Evolutionary conservation across 345 rosid genomes (phyloP).

Genomic region (Crucihimalaya himalaica): DNA sequence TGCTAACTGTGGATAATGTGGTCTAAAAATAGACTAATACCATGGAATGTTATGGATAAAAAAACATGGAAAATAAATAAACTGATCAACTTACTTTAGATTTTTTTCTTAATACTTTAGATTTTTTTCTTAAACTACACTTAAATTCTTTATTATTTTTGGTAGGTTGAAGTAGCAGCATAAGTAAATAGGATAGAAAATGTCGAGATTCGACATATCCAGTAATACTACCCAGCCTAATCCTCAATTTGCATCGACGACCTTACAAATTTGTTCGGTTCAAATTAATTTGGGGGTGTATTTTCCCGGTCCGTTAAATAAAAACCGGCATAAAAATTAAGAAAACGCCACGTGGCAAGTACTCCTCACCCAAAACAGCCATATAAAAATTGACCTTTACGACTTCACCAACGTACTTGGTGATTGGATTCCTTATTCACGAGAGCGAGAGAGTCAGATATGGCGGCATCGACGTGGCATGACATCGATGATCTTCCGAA

Average conservation of each 20-base stretch:
- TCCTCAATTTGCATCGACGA: conserved; percentile 25
- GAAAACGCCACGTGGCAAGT: conserved; percentile 25
- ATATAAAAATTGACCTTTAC: neutral
- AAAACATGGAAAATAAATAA: too few species aligned
- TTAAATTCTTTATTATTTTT: too few species aligned
- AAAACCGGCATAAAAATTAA: neutral
- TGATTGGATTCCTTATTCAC: too few species aligned
- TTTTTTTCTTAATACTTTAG: too few species aligned
- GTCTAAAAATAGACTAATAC: too few species aligned
- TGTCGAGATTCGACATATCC: too few species aligned
- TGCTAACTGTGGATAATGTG: too few species aligned
- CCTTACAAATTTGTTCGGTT: conserved; percentile 25
- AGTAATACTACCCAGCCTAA: neutral
- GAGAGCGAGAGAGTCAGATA: conserved; percentile 11
- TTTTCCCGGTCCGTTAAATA: conserved; percentile 10
- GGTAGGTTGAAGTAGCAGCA: neutral
- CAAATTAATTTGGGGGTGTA: conserved; percentile 7
- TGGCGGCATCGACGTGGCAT: conserved; percentile 38
- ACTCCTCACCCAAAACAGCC: conserved; percentile 13
- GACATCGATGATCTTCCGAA: conserved; percentile 89
- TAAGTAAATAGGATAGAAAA: too few species aligned
- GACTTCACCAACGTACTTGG: conserved; percentile 23
- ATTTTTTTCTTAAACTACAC: too few species aligned
- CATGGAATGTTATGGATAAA: too few species aligned
- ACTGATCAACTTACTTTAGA: too few species aligned